Base-by-base conservation (phyloP, 345 rosid species). In the Cardamine occulta region DNA sequence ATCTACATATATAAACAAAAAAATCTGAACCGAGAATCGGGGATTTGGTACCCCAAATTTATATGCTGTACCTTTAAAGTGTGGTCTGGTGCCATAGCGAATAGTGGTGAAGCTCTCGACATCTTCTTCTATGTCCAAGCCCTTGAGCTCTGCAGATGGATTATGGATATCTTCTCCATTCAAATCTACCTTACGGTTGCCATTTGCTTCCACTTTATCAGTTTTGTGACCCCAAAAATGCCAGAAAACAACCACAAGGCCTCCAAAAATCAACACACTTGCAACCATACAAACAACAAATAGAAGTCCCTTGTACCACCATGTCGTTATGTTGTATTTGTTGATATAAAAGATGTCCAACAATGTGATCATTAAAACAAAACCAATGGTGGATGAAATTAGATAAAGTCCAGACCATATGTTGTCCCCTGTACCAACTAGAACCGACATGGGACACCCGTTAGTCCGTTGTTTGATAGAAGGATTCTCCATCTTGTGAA, bases 271-370 rank as follows among this genome's bases (percentile, higher is more conserved):
- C 19, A 87, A 15, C 66, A 85, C 85, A 66, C 97, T 79, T 29
- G 79, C 86, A 32, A 82, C 84, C 97, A 90, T 90, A 83, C 93
- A 87, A 8, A 65, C 81, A 18, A 88, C 6, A 53, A 88, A 85
- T 29, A 91, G 82, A 63, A 94, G 84, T 63, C 96, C 97, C 54
- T 83, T 88, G 85, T 87, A 89, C 98, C 97, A 94, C 97, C 97
- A 94, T 2, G 84, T 14, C 18, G 74, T 32, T 72, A 91, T 63
- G 51, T 72, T 70, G 52, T 55, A 85, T n/a, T 80, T 91, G 35
- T 90, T 85, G 34, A 91, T 69, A 79, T 91, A 91, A 72, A 80
- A 85, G 48, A 79, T 66, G 59, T 88, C 80, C 76, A 86, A 14
- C 63, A 91, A 49, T 39, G 83, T 79, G 47, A 82, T 72, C 80